These are phyloP conservation scores for Tolypocladium ovalisporum DNA, from an alignment of 2,329 filamentous ascomycete species.

Conservation along the genomic window DNA sequence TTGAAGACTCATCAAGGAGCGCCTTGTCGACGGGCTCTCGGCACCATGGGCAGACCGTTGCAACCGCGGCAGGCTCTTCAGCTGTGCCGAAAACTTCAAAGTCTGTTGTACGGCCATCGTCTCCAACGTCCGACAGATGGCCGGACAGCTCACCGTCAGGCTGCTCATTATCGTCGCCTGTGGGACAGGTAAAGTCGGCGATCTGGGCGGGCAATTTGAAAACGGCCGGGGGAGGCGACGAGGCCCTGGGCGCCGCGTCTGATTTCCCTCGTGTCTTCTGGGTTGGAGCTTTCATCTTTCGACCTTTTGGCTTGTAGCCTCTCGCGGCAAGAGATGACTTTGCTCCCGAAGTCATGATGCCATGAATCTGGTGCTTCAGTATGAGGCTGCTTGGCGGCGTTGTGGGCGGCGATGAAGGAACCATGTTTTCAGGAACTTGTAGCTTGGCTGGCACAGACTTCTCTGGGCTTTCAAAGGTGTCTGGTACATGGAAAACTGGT, in stretches of 20 bases:
- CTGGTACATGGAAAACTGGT: slow-evolving; percentile 2
- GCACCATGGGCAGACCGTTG: slow-evolving; percentile 55
- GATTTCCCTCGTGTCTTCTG: background rate
- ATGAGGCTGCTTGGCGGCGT: slow-evolving; percentile 1
- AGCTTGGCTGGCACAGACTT: slow-evolving; percentile 1
- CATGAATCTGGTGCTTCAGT: background rate
- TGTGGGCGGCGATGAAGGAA: background rate
- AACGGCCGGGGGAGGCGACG: slow-evolving; percentile 7
- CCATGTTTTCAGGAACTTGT: background rate
- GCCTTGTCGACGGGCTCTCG: slow-evolving; percentile 43
- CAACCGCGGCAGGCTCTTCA: slow-evolving; percentile 1
- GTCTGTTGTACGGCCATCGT: background rate
- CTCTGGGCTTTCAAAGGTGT: slow-evolving; percentile 1
- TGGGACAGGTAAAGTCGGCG: slow-evolving; percentile 3
- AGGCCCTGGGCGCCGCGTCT: background rate
- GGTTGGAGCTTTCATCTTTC: background rate
- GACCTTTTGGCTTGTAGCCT: background rate
- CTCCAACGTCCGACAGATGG: slow-evolving; percentile 2
- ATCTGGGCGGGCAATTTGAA: slow-evolving; percentile 11
- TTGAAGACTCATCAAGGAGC: slow-evolving; percentile 41
- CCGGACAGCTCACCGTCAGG: background rate
- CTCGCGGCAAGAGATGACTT: background rate
- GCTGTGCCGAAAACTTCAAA: slow-evolving; percentile 1
- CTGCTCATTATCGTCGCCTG: background rate
- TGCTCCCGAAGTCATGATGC: background rate